Evolutionary conservation across 345 rosid species (phyloP).

Genomic region (Bruguiera sexangula): DNA sequence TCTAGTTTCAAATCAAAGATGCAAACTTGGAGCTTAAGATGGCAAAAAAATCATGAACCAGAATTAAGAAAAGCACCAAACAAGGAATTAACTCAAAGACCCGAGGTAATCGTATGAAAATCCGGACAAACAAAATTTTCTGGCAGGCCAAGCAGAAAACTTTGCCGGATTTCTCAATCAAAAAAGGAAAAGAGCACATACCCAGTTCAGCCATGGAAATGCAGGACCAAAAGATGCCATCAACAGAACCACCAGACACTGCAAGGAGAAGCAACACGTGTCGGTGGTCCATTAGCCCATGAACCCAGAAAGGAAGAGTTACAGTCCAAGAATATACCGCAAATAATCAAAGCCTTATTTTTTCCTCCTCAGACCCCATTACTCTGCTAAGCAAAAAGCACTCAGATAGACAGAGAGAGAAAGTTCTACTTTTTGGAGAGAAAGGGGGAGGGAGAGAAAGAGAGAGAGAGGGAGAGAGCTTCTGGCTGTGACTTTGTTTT

Average conservation of each 20-base stretch:
- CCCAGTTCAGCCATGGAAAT: conserved; percentile 21
- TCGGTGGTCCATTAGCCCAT: conserved; percentile 27
- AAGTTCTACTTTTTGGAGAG: neutral
- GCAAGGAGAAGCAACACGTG: conserved; percentile 16
- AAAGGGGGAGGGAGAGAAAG: neutral
- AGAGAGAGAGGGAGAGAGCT: neutral
- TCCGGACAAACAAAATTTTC: neutral
- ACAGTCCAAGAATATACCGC: neutral
- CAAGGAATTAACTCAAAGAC: neutral
- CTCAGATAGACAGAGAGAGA: neutral
- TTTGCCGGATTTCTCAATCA: conserved; percentile 3
- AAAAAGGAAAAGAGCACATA: conserved; percentile 3
- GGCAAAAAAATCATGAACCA: neutral
- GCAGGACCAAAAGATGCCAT: conserved; percentile 17
- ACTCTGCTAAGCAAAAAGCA: conserved; percentile 8
- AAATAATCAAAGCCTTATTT: conserved; percentile 3
- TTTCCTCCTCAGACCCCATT: neutral
- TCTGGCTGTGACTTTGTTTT: neutral
- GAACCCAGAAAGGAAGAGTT: neutral
- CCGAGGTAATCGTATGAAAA: neutral
- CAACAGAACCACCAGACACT: conserved; percentile 9
- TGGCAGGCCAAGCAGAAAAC: conserved; percentile 17
- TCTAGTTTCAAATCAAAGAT: neutral
- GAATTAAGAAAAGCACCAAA: no score
- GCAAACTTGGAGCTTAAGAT: neutral